Evolutionary conservation across 2,329 filamentous ascomycete species (phyloP).

Genomic region (Neonectria magnoliae): DNA sequence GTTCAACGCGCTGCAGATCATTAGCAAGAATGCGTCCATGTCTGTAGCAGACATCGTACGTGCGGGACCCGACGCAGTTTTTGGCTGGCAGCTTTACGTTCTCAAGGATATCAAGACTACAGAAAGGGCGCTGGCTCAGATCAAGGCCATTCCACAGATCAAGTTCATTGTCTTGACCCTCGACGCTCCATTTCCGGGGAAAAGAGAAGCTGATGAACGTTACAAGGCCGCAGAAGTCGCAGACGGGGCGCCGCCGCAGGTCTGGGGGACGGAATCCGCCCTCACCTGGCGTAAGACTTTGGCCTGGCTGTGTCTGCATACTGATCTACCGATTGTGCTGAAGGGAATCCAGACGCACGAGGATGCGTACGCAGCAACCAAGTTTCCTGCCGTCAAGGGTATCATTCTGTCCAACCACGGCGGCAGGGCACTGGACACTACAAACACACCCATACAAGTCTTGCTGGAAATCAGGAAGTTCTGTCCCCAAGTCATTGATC

Average conservation of each 20-base stretch:
- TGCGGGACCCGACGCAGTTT: conserved; percentile 47
- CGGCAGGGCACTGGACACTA: conserved; percentile 63
- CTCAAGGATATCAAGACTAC: conserved; percentile 63
- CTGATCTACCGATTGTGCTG: conserved; percentile 67
- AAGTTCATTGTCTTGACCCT: conserved; percentile 69
- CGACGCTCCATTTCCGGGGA: conserved; percentile 66
- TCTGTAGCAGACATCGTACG: conserved; percentile 62
- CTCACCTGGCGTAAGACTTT: conserved; percentile 69
- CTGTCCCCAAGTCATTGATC: conserved; percentile 67
- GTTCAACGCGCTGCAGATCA: conserved; percentile 67
- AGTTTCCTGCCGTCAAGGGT: conserved; percentile 54
- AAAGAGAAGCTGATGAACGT: conserved; percentile 59
- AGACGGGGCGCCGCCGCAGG: conserved; percentile 63
- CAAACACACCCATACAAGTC: conserved; percentile 64
- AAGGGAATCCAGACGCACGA: conserved; percentile 74
- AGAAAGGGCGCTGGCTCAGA: conserved; percentile 55
- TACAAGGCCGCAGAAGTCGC: conserved; percentile 60
- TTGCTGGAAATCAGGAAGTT: conserved; percentile 70
- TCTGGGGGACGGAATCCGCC: conserved; percentile 62
- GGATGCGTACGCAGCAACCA: conserved; percentile 69
- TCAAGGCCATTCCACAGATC: conserved; percentile 75
- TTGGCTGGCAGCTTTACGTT: conserved; percentile 73
- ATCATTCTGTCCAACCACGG: conserved; percentile 78
- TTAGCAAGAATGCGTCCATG: conserved; percentile 73
- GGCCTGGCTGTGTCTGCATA: conserved; percentile 57